Evolutionary conservation across 352 stramenopile species (phyloP).

Genomic region (Elongisporangium undulatum): DNA sequence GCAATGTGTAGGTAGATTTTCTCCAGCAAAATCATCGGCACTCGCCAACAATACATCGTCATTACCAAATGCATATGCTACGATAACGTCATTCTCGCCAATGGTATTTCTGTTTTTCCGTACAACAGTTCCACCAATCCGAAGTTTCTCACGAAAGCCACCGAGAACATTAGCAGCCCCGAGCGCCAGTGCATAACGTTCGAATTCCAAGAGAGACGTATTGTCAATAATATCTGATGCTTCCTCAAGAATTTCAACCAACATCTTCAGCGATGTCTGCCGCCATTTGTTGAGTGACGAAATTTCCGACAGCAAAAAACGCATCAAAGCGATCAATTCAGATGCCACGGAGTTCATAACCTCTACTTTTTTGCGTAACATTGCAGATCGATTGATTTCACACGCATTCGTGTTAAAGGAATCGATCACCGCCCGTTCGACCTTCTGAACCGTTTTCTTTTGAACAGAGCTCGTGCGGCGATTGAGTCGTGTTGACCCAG

Average conservation of each 20-base stretch:
- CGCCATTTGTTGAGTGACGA: constrained; percentile 18
- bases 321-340: constrained; percentile 30
- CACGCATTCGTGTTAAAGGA: constrained; percentile 35
- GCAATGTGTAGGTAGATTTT: constrained; percentile 7
- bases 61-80: constrained; percentile 37
- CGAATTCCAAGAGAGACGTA: not conserved
- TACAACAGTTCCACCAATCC: constrained; percentile 29
- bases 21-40: constrained; percentile 13
- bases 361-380: constrained; percentile 9
- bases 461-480: constrained; percentile 25
- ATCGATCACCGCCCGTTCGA: constrained; percentile 25
- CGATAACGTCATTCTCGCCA: constrained; percentile 16
- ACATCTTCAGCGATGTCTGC: constrained; percentile 16
- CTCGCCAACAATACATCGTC: constrained; percentile 20
- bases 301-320: constrained; percentile 14
- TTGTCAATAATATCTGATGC: constrained; percentile 14
- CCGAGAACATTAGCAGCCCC: constrained; percentile 40
- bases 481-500: constrained; percentile 34
- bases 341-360: constrained; percentile 26
- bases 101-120: constrained; percentile 5
- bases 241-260: constrained; percentile 20
- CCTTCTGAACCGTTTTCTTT: constrained; percentile 26
- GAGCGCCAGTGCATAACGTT: constrained; percentile 32
- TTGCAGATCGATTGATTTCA: constrained; percentile 6
- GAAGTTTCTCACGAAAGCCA: constrained; percentile 35